phyloP scores from a whole-genome alignment of 2,329 filamentous ascomycete genomes.

The Penicillium sp. region DNA sequence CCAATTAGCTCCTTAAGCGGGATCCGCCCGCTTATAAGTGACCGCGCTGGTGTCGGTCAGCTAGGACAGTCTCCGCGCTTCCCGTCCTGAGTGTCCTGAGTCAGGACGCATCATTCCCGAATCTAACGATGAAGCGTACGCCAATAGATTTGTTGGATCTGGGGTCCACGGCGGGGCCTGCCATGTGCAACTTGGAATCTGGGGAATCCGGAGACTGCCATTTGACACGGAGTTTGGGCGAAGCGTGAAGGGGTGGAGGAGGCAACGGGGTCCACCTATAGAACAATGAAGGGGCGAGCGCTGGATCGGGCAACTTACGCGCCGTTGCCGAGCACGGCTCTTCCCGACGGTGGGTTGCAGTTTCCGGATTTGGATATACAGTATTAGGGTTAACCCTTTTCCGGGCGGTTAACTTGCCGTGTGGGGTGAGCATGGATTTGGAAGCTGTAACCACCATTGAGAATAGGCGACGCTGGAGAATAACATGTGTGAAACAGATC shows the following conservation, averaged over 20 bases:
- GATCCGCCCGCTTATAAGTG: slow-evolving; percentile 7
- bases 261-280: background rate
- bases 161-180: background rate
- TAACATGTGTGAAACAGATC: no score
- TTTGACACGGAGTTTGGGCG: slow-evolving; percentile 1
- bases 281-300: background rate
- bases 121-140: background rate
- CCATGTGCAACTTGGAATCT: slow-evolving; percentile 6
- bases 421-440: background rate
- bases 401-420: background rate
- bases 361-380: background rate
- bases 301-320: slow-evolving; percentile 4
- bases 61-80: background rate
- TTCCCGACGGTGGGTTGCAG: background rate
- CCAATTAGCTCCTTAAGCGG: background rate
- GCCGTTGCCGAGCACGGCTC: slow-evolving; percentile 8
- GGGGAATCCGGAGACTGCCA: slow-evolving; percentile 11
- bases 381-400: slow-evolving; percentile 1
- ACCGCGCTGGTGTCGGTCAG: background rate
- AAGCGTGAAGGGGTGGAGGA: background rate
- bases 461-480: no score
- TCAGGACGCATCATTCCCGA: slow-evolving; percentile 5
- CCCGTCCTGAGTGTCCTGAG: background rate
- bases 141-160: slow-evolving; percentile 3
- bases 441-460: slow-evolving; percentile 10